Conservation (phyloP, 805 yeast genomes). For the Candida maesae region DNA sequence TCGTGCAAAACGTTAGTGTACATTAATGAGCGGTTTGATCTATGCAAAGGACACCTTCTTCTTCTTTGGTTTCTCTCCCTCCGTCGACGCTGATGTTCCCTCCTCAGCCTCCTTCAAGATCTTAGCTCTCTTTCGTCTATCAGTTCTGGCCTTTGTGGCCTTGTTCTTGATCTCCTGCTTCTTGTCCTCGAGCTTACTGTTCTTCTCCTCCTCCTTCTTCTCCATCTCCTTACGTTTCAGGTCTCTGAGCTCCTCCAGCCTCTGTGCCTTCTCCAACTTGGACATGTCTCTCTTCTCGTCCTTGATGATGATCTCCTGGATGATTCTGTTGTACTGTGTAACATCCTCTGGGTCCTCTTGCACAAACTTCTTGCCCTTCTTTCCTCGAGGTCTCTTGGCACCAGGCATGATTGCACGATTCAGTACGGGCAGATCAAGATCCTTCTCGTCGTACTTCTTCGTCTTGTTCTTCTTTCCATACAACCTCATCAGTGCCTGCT, state of each 20-base stretch:
- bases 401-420: conserved; percentile 89
- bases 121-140: conserved; percentile 55
- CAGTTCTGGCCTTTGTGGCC: conserved; percentile 63
- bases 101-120: conserved; percentile 22
- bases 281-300: conserved; percentile 78
- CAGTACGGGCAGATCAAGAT: conserved; percentile 71
- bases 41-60: conserved; percentile 50
- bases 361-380: conserved; percentile 80
- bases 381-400: conserved; percentile 68
- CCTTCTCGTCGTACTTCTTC: conserved; percentile 63
- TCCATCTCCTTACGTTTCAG: conserved; percentile 84
- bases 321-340: conserved; percentile 59
- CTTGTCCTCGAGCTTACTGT: conserved; percentile 66
- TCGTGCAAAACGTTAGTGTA: no score
- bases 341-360: conserved; percentile 56
- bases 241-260: conserved; percentile 87
- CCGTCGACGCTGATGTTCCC: conserved; percentile 20
- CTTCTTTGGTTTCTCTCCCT: conserved; percentile 26
- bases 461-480: conserved; percentile 56
- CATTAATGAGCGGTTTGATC: background rate
- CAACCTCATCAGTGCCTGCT: conserved; percentile 57
- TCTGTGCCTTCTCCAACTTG: conserved; percentile 83
- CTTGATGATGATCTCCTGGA: conserved; percentile 78
- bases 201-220: conserved; percentile 69
- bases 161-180: conserved; percentile 73